phyloP scores from a whole-genome alignment of 1,284 basidiomycete genomes.

The Cutaneotrichosporon dermatis region DNA sequence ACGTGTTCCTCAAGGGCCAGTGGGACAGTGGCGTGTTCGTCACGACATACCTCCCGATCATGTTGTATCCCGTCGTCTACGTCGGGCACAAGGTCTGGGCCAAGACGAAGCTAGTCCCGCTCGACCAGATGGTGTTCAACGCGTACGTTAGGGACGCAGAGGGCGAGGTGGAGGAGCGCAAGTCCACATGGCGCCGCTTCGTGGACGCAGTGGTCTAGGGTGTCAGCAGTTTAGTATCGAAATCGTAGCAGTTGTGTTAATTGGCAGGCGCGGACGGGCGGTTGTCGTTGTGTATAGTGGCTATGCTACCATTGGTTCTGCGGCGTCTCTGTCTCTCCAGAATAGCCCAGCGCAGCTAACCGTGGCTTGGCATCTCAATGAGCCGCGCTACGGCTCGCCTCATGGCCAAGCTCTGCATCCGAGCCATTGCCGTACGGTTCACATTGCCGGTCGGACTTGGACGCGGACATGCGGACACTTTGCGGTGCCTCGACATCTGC shows the following conservation, averaged over 20 bases:
- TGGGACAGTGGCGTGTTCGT: constrained; percentile 1
- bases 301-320: too few relatives aligned
- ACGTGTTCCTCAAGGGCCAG: constrained; percentile 7
- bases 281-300: not conserved
- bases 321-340: too few relatives aligned
- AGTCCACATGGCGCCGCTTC: not conserved
- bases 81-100: constrained; percentile 6
- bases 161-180: not conserved
- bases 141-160: not conserved
- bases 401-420: too few relatives aligned
- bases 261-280: too few relatives aligned
- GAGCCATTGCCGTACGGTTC: too few relatives aligned
- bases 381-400: too few relatives aligned
- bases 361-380: too few relatives aligned
- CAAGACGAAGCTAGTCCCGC: not conserved
- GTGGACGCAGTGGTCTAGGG: not conserved
- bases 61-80: constrained; percentile 7
- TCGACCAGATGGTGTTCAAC: constrained; percentile 4
- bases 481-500: too few relatives aligned
- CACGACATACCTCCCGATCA: constrained; percentile 11
- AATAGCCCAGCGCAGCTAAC: too few relatives aligned
- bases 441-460: too few relatives aligned
- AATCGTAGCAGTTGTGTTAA: not conserved
- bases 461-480: too few relatives aligned
- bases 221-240: not conserved